phyloP scores from a whole-genome alignment of 257 asterid species.

The Solanum dulcamara region DNA sequence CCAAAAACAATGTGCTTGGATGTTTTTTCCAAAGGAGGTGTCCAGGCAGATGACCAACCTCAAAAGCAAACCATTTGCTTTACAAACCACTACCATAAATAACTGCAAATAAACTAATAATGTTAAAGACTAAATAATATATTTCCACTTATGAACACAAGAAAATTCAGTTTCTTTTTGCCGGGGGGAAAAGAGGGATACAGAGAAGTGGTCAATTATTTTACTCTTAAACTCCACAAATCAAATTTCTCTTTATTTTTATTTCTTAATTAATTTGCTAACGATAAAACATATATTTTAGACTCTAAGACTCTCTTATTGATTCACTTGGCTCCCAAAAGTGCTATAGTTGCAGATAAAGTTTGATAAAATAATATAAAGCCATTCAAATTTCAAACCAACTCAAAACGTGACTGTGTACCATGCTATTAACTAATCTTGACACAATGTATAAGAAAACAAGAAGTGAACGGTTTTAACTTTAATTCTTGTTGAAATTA shows the following conservation, averaged over 20 bases:
- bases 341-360: not conserved
- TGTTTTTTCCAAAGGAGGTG: too few relatives aligned
- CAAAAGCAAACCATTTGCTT: too few relatives aligned
- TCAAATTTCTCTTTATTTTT: not conserved
- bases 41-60: too few relatives aligned
- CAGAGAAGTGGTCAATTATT: not conserved
- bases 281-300: not conserved
- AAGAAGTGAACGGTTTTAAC: not conserved
- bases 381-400: not conserved
- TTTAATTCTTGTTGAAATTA: not conserved
- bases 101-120: too few relatives aligned
- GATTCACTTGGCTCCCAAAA: not conserved
- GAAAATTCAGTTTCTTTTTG: not conserved
- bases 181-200: not conserved
- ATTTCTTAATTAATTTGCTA: not conserved
- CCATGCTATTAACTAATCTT: not conserved
- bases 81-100: too few relatives aligned
- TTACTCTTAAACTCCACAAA: not conserved
- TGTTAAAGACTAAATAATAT: too few relatives aligned
- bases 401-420: not conserved
- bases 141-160: too few relatives aligned
- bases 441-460: not conserved
- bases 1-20: too few relatives aligned
- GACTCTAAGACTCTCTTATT: not conserved
- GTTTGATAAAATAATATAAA: not conserved